Evolutionary conservation across 2,329 filamentous ascomycete genomes (phyloP).

Genomic region (Mollisiaceae sp.): DNA sequence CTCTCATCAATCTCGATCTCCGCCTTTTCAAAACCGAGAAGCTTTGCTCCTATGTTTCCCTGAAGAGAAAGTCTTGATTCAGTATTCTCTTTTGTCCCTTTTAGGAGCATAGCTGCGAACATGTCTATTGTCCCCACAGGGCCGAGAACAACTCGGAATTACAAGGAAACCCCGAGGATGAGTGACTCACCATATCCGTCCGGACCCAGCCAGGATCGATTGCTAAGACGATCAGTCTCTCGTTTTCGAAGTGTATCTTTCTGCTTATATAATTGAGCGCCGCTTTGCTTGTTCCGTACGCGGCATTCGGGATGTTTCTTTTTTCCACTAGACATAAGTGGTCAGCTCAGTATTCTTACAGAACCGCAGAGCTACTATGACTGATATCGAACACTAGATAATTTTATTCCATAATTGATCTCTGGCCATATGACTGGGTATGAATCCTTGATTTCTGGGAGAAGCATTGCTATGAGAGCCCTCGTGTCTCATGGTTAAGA

Average conservation of each 20-base stretch:
- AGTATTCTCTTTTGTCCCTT: neutral
- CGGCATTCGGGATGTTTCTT: slow-evolving; percentile 13
- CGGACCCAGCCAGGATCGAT: slow-evolving; percentile 39
- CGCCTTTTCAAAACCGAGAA: slow-evolving; percentile 30
- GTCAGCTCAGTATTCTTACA: neutral
- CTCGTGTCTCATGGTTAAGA: no score
- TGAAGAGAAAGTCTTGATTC: neutral
- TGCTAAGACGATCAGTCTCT: slow-evolving; percentile 38
- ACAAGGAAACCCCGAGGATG: slow-evolving; percentile 19
- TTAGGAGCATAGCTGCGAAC: neutral
- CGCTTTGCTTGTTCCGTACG: slow-evolving; percentile 51
- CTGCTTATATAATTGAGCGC: slow-evolving; percentile 41
- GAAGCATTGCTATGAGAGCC: no score
- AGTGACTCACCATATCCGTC: slow-evolving; percentile 34
- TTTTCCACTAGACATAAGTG: slow-evolving; percentile 8
- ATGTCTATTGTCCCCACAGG: neutral
- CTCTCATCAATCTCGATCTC: slow-evolving; percentile 17
- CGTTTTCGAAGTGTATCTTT: slow-evolving; percentile 44
- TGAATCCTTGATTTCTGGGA: no score
- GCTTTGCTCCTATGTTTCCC: neutral
- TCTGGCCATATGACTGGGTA: no score
- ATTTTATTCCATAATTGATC: no score
- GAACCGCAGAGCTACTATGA: neutral
- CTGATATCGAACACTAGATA: no score
- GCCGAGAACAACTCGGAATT: neutral